Percentiles rank a stretch among this genome's conserved stretches.
Conservation (phyloP, 441 rosid species). For the Arabidopsis lyrata region DNA sequence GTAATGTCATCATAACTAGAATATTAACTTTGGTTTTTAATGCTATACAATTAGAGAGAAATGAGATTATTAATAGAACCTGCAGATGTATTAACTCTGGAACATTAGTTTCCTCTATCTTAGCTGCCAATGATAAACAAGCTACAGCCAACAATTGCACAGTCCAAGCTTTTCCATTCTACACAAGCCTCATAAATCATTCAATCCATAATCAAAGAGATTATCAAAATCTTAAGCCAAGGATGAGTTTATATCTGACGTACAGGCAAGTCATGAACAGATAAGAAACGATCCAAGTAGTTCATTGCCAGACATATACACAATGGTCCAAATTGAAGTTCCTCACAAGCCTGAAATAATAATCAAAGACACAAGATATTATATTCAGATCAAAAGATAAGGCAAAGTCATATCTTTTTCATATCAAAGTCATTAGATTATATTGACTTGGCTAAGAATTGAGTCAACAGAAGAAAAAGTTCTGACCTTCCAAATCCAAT, state of each 20-base stretch:
- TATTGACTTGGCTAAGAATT: conserved; percentile 40
- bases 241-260: conserved; percentile 37
- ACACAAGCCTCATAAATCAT: conserved; percentile 9
- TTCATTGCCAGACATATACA: conserved; percentile 69
- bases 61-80: conserved; percentile 43
- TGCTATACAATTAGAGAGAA: conserved; percentile 39
- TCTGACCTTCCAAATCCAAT: conserved; percentile 66
- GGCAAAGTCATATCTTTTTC: conserved; percentile 37
- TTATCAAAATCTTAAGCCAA: no score
- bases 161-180: conserved; percentile 70
- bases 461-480: conserved; percentile 29
- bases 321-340: conserved; percentile 57
- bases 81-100: conserved; percentile 71
- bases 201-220: neutral
- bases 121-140: conserved; percentile 86
- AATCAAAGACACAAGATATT: neutral
- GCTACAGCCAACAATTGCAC: conserved; percentile 82
- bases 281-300: conserved; percentile 84
- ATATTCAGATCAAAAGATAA: conserved; percentile 14
- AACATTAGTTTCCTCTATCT: conserved; percentile 69
- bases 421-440: conserved; percentile 28
- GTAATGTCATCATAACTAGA: conserved; percentile 34
- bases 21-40: conserved; percentile 45
- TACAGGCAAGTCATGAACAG: conserved; percentile 65
- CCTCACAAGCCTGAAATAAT: conserved; percentile 68